Conservation (phyloP, 495 filamentous ascomycete genomes). For the Penicillium subrubescens region DNA sequence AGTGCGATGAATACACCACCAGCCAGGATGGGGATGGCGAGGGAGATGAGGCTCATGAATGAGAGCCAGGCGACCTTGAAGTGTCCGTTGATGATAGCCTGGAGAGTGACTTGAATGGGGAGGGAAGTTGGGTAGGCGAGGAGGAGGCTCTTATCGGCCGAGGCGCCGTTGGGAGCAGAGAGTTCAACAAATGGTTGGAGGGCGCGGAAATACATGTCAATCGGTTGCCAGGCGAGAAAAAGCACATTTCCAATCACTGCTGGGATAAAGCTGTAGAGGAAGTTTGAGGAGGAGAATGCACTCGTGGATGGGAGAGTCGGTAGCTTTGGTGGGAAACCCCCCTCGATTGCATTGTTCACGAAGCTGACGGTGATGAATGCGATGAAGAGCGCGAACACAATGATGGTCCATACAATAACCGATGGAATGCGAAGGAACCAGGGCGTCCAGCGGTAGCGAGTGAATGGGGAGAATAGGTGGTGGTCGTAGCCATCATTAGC, state of each 20-base stretch:
- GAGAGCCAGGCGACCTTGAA: constrained; percentile 72
- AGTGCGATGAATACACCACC: constrained; percentile 84
- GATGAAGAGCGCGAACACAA: constrained; percentile 64
- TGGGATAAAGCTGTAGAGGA: constrained; percentile 85
- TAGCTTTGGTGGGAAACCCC: constrained; percentile 72
- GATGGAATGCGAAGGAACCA: constrained; percentile 72
- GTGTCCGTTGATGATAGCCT: constrained; percentile 65
- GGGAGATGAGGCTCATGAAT: constrained; percentile 62
- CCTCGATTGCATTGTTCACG: constrained; percentile 62
- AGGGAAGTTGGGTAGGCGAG: constrained; percentile 69
- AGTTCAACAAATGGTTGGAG: constrained; percentile 76
- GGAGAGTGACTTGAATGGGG: constrained; percentile 63
- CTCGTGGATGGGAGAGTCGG: constrained; percentile 57
- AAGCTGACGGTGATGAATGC: constrained; percentile 79
- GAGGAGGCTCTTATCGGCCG: constrained; percentile 69
- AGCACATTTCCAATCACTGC: constrained; percentile 72
- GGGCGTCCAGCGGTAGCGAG: constrained; percentile 70
- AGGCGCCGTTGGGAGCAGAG: constrained; percentile 56
- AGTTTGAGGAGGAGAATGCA: constrained; percentile 83
- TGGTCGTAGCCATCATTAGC: constrained; percentile 39
- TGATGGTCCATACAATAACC: constrained; percentile 64
- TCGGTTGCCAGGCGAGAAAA: constrained; percentile 74
- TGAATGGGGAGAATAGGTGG: constrained; percentile 47
- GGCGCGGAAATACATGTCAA: constrained; percentile 74
- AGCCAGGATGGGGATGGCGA: constrained; percentile 71